phyloP scores from a whole-genome alignment of 345 rosid genomes.

The Moringa oleifera region DNA sequence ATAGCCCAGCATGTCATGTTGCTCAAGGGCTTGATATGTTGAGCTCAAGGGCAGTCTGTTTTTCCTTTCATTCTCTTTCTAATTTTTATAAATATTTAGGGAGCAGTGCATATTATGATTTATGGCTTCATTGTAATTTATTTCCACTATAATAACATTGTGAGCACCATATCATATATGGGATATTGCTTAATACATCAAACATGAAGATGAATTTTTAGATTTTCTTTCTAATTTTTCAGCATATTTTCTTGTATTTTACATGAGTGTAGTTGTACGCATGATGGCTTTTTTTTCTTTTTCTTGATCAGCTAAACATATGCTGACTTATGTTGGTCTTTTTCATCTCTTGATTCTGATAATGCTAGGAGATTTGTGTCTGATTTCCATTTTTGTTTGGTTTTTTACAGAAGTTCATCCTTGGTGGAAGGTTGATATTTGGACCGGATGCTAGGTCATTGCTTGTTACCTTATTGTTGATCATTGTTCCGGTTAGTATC shows the following conservation, averaged over 20 bases:
- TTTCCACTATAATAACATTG: not conserved
- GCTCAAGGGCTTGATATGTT: too few species aligned
- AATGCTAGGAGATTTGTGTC: slow-evolving; percentile 1
- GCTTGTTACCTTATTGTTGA: slow-evolving; percentile 62
- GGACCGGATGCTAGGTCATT: slow-evolving; percentile 95
- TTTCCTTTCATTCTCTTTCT: too few species aligned
- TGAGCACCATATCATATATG: not conserved
- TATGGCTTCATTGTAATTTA: too few species aligned
- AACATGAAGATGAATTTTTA: not conserved
- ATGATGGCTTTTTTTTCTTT: not conserved
- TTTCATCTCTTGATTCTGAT: too few species aligned
- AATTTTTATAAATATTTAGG: too few species aligned
- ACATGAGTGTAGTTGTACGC: not conserved
- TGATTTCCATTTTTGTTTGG: slow-evolving; percentile 4
- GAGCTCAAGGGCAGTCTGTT: too few species aligned
- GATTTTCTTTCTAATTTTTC: not conserved
- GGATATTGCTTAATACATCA: too few species aligned
- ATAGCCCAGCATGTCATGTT: too few species aligned
- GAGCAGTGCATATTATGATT: not conserved
- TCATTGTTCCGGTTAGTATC: slow-evolving; percentile 62
- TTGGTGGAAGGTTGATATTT: slow-evolving; percentile 91
- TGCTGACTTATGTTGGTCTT: too few species aligned
- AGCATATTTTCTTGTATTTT: not conserved
- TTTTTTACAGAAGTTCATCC: slow-evolving; percentile 65
- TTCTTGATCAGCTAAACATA: not conserved